Evolutionary conservation across 2,329 filamentous ascomycete species (phyloP).

Genomic region (Neophaeococcomyces mojaviensis): DNA sequence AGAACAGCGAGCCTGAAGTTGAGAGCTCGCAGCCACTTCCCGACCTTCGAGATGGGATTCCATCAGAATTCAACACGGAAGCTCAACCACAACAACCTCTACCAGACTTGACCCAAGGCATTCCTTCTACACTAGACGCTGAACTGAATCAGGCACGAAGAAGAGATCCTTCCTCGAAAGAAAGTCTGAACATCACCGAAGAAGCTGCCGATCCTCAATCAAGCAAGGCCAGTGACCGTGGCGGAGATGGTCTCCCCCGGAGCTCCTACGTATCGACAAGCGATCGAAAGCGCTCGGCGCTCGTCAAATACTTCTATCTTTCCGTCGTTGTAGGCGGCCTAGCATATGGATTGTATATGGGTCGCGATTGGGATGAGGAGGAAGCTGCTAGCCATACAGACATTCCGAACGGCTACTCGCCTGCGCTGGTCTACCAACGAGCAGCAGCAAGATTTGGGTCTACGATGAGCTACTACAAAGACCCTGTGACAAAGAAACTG

Average conservation of each 20-base stretch:
- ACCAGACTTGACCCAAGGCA: slow-evolving; percentile 87
- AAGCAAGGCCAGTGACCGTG: slow-evolving; percentile 44
- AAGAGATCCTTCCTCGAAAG: slow-evolving; percentile 27
- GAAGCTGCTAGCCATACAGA: slow-evolving; percentile 64
- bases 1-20: slow-evolving; percentile 13
- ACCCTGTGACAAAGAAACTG: slow-evolving; percentile 89
- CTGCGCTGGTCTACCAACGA: slow-evolving; percentile 71
- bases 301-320: slow-evolving; percentile 68
- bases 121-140: slow-evolving; percentile 79
- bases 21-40: slow-evolving; percentile 45
- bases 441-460: slow-evolving; percentile 66
- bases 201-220: slow-evolving; percentile 35
- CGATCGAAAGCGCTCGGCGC: slow-evolving; percentile 69
- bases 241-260: slow-evolving; percentile 59
- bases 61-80: slow-evolving; percentile 39
- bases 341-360: slow-evolving; percentile 63
- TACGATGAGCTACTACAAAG: slow-evolving; percentile 85
- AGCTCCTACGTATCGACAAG: slow-evolving; percentile 84
- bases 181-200: slow-evolving; percentile 46
- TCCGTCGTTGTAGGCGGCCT: slow-evolving; percentile 50
- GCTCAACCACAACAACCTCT: slow-evolving; percentile 49
- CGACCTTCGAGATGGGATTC: slow-evolving; percentile 85
- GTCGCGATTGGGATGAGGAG: slow-evolving; percentile 78
- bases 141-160: slow-evolving; percentile 51
- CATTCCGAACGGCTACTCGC: slow-evolving; percentile 66